Evolutionary conservation across 2,329 filamentous ascomycete species (phyloP).

Genomic region (Malbranchea cinnamomea): DNA sequence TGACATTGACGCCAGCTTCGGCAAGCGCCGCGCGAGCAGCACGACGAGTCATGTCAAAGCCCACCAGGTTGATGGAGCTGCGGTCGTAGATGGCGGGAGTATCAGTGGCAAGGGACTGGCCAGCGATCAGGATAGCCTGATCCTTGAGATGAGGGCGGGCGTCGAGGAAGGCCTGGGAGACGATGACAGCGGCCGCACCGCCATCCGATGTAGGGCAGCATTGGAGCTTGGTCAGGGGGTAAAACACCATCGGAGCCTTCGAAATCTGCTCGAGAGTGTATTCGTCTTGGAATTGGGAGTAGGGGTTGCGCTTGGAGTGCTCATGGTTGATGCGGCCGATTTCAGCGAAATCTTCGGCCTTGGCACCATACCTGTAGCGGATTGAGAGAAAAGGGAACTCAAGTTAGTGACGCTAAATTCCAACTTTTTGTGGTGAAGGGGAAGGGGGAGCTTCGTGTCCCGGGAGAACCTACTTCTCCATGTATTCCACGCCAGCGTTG

Average conservation of each 20-base stretch:
- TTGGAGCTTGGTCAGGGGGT: slow-evolving; percentile 90
- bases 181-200: slow-evolving; percentile 72
- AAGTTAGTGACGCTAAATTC: slow-evolving; percentile 7
- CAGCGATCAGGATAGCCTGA: slow-evolving; percentile 78
- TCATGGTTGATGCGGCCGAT: slow-evolving; percentile 87
- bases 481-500: slow-evolving; percentile 86
- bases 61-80: slow-evolving; percentile 76
- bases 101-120: slow-evolving; percentile 79
- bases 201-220: slow-evolving; percentile 96
- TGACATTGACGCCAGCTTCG: slow-evolving; percentile 49
- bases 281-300: slow-evolving; percentile 92
- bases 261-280: slow-evolving; percentile 77
- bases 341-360: slow-evolving; percentile 75
- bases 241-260: slow-evolving; percentile 61
- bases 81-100: slow-evolving; percentile 61
- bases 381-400: not conserved
- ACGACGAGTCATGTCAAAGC: slow-evolving; percentile 65
- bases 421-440: not conserved
- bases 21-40: slow-evolving; percentile 55
- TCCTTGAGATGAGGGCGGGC: slow-evolving; percentile 65
- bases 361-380: slow-evolving; percentile 57
- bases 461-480: slow-evolving; percentile 54
- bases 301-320: slow-evolving; percentile 84
- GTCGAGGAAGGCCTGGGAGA: slow-evolving; percentile 78
- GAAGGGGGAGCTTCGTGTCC: not conserved